Percentiles rank a stretch among this genome's conserved stretches.
Conservation (phyloP, 768 basidiomycete species). For the Lentinula guzmanii region DNA sequence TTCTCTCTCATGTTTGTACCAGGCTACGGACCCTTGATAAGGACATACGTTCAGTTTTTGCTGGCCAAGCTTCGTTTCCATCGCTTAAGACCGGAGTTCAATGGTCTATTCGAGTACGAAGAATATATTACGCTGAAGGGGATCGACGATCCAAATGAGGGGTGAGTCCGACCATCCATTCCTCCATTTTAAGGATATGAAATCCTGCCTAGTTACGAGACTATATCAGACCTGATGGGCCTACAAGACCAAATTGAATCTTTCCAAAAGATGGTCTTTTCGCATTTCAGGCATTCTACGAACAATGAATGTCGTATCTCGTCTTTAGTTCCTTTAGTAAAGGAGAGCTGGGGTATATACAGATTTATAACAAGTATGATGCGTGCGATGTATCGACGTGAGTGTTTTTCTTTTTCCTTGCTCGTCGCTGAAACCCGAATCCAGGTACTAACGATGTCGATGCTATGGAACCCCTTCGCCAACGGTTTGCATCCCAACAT, state of each 20-base stretch:
- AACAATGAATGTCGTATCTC: slow-evolving; percentile 99
- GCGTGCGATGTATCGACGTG: slow-evolving; percentile 92
- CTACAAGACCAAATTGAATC: slow-evolving; percentile 98
- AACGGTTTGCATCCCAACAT: slow-evolving; percentile 88
- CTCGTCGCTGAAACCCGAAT: not conserved
- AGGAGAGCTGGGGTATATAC: slow-evolving; percentile 99
- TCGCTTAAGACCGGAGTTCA: slow-evolving; percentile 93
- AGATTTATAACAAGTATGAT: slow-evolving; percentile 99
- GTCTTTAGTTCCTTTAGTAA: slow-evolving; percentile 91
- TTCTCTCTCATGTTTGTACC: not conserved
- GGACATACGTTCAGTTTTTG: slow-evolving; percentile 94
- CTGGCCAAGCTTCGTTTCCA: slow-evolving; percentile 95
- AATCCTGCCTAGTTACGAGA: slow-evolving; percentile 71
- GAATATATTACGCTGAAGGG: slow-evolving; percentile 97
- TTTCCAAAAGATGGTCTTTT: slow-evolving; percentile 96
- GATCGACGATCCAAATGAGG: slow-evolving; percentile 98
- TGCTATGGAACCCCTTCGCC: slow-evolving; percentile 80
- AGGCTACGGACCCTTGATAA: slow-evolving; percentile 93
- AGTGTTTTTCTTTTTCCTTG: slow-evolving; percentile 17
- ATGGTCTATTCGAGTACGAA: slow-evolving; percentile 98
- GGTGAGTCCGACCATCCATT: slow-evolving; percentile 45
- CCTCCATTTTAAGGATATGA: not conserved
- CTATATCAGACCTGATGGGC: slow-evolving; percentile 95
- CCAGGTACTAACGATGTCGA: slow-evolving; percentile 87
- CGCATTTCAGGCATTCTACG: slow-evolving; percentile 83